Evolutionary conservation across 2,329 filamentous ascomycete genomes (phyloP).

Genomic region (Fusarium veterinarium): DNA sequence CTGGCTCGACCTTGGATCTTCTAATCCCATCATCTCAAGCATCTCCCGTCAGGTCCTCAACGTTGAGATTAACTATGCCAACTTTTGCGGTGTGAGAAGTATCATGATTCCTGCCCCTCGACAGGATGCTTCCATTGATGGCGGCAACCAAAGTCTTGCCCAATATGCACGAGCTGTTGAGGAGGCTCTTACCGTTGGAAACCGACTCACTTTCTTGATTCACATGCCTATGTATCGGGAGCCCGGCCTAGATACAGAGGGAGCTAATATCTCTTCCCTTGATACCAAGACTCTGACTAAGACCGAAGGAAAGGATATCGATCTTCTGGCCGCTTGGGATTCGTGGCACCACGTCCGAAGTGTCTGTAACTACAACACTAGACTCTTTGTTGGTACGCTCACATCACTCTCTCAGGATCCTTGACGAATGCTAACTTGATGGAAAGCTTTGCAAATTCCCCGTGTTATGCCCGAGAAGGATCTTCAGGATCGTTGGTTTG

Average conservation of each 20-base stretch:
- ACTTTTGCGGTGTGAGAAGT: conserved; percentile 90
- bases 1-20: conserved; percentile 91
- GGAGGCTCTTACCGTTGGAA: conserved; percentile 79
- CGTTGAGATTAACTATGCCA: conserved; percentile 92
- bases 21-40: conserved; percentile 84
- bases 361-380: conserved; percentile 84
- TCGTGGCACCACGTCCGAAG: conserved; percentile 90
- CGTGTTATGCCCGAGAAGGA: conserved; percentile 68
- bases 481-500: conserved; percentile 75
- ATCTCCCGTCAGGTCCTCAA: conserved; percentile 91
- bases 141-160: conserved; percentile 64
- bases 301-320: conserved; percentile 61
- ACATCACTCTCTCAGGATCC: no score
- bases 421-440: not conserved
- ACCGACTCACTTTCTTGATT: conserved; percentile 82
- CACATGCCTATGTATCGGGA: conserved; percentile 87
- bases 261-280: conserved; percentile 63
- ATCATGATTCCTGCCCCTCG: conserved; percentile 84
- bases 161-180: conserved; percentile 88
- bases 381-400: conserved; percentile 84
- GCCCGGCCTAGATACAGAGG: conserved; percentile 65
- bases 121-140: conserved; percentile 66
- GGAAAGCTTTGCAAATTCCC: conserved; percentile 66
- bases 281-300: conserved; percentile 48
- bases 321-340: conserved; percentile 88